Base-by-base conservation (phyloP, 139 green algal genomes). In the Limnomonas spitsbergensis region DNA sequence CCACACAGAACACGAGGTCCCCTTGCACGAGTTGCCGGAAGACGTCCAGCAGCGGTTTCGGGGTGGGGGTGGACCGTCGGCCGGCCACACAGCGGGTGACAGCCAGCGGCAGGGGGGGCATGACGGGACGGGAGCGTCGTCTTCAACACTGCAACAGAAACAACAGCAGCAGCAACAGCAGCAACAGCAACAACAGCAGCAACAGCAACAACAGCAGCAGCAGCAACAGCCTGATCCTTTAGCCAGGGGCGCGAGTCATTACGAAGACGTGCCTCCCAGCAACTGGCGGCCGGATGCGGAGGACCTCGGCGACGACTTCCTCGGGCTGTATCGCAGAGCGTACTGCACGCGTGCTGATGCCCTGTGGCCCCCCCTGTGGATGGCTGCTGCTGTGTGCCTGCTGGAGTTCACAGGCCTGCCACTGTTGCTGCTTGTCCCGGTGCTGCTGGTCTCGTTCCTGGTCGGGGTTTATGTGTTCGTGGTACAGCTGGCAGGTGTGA, bases 181-280 rank as follows among this genome's bases (percentile, higher is more conserved):
- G 2, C n/a, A n/a, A n/a, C n/a, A n/a, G n/a, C n/a, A n/a, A n/a
- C n/a, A n/a, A n/a, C n/a, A n/a, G n/a, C n/a, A n/a, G n/a, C n/a
- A n/a, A n/a, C n/a, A n/a, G n/a, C n/a, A n/a, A n/a, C 71, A 67
- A 3, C 34, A 77, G 2, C 37, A 66, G 4, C 71, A 67, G 20
- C 20, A 66, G 71, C 71, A 77, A 40, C 38, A 7, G 2, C 39
- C 39, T 67, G 71, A 66, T 34, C 34, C 27, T 29, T 40, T 35
- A 3, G n/a, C 4, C 1, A 40, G 37, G 3, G 71, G 29, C 3
- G 38, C n/a, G 1, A 31, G n/a, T 4, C 38, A 86, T 67, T 86
- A 86, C n/a, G 81, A 86, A 53, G 27, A 32, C 0, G 81, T 86
- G n/a, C 9, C 26, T 26, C 81, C 81, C 66, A 86, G 80, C 73